Evolutionary conservation across 352 stramenopile species (phyloP).

Genomic region (Pythium folliculosum): DNA sequence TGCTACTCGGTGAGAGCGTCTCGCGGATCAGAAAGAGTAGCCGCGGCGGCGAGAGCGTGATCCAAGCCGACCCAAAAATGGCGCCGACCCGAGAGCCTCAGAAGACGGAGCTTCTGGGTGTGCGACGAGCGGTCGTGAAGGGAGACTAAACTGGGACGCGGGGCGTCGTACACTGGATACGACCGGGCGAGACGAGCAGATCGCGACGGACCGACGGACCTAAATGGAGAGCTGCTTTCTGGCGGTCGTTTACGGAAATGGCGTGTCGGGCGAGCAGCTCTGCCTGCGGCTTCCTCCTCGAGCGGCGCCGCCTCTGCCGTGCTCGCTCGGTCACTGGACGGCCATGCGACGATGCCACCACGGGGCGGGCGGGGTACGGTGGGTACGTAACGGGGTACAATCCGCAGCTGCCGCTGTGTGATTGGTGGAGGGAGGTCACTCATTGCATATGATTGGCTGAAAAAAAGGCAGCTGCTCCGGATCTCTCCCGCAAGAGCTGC

Average conservation of each 20-base stretch:
- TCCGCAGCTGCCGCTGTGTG: neutral
- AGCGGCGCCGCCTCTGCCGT: neutral
- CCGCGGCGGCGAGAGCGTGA: slow-evolving; percentile 12
- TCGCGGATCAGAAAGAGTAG: slow-evolving; percentile 6
- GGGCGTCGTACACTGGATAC: neutral
- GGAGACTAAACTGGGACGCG: neutral
- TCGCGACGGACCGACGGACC: too few species aligned
- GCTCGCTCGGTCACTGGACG: neutral
- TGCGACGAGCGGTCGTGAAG: too few species aligned
- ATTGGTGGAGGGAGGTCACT: neutral
- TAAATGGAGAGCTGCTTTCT: too few species aligned
- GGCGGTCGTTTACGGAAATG: slow-evolving; percentile 3
- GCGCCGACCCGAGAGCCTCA: neutral
- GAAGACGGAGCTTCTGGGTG: too few species aligned
- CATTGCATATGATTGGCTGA: neutral
- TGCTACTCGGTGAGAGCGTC: neutral
- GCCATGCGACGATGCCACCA: slow-evolving; percentile 6
- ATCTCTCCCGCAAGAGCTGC: neutral
- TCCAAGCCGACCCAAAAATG: slow-evolving; percentile 18
- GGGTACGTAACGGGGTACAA: too few species aligned
- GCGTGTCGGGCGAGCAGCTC: slow-evolving; percentile 4
- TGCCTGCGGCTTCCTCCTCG: neutral
- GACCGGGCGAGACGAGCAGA: too few species aligned
- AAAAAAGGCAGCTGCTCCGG: neutral
- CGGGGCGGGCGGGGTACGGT: too few species aligned